Evolutionary conservation across 2,329 filamentous ascomycete species (phyloP), one percentile per base, ranked within the genome.

Genomic region (Penicillium sp.): DNA sequence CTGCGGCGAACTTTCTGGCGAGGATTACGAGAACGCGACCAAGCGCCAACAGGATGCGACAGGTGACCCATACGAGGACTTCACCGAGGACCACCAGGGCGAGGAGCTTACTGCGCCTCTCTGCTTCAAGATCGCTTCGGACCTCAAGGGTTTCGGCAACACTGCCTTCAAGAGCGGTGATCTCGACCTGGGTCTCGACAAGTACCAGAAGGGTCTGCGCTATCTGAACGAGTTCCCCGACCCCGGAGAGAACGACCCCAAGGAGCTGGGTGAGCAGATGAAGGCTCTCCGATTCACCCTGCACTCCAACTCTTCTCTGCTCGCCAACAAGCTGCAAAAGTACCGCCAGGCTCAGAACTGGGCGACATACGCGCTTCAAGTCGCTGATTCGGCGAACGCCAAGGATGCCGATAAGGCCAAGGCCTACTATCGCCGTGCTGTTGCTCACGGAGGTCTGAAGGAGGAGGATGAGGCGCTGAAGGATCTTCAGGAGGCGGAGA

Each of bases 21-120:
- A 83, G 10, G 85, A 81, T 38, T 85, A 86, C 57, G 75, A 81
- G 21, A 74, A 80, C 49, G 81, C 82, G 56, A 81, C 80, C 46
- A 78, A 82, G 61, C 88, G 86, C 72, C 71, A 76, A 32, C 78
- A 87, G 49, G 91, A 97, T 67, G 75, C 80, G 46, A 88, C 87
- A 13, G 93, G 93, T 56, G 93, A 98, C 73, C 79, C 83, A 6
- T 96, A 94, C 72, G 91, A 97, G 74, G 93, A 97, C 68, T 97
- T 87, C 72, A 93, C 93, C 31, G 89, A 96, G 66, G 93, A 98
- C 72, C 81, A 69, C 72, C 54, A 76, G 55, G 74, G 78, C 42
- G 72, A 81, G 48, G 75, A 83, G 47, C 78, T 89, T 55, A 79
- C 81, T 43, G 85, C 85, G 13, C 67, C 76, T 17, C 78, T 85